phyloP scores from a whole-genome alignment of 129 eudicot species.

The Escallonia rubra region DNA sequence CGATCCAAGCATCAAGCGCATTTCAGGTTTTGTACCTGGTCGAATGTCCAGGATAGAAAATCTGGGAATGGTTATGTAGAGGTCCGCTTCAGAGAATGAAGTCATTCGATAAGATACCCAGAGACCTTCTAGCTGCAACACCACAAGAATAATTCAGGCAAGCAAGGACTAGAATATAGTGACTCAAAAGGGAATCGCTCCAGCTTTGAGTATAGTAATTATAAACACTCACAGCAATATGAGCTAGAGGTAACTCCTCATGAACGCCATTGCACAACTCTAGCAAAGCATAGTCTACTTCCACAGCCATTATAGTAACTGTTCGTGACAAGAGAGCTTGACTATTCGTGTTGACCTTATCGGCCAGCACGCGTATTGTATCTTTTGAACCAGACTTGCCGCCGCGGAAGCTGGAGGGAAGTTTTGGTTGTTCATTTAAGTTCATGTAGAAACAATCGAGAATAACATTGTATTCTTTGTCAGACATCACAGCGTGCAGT shows the following conservation, averaged over 20 bases:
- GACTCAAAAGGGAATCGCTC: conserved; percentile 2
- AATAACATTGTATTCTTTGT: conserved; percentile 79
- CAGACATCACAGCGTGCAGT: conserved; percentile 76
- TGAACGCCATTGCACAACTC: conserved; percentile 77
- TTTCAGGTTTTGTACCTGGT: conserved; percentile 81
- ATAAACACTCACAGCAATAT: conserved; percentile 64
- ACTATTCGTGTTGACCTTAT: conserved; percentile 86
- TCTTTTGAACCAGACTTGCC: conserved; percentile 55
- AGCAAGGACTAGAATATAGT: background rate
- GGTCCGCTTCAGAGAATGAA: conserved; percentile 86
- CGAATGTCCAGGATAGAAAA: conserved; percentile 80
- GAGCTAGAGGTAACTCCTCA: conserved; percentile 78
- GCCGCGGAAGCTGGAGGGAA: conserved; percentile 88
- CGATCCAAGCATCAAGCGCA: conserved; percentile 96
- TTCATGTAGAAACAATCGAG: conserved; percentile 66
- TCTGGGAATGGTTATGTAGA: conserved; percentile 76
- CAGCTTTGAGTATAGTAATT: background rate
- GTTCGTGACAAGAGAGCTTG: conserved; percentile 84
- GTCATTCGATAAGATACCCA: conserved; percentile 93
- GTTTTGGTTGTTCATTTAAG: conserved; percentile 63
- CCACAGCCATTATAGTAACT: conserved; percentile 65
- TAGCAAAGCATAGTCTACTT: conserved; percentile 74
- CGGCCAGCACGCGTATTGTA: conserved; percentile 67
- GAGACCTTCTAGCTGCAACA: conserved; percentile 80
- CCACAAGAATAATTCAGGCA: background rate